Evolutionary conservation across 2,329 filamentous ascomycete species (phyloP).

Genomic region (Thelonectria olida): DNA sequence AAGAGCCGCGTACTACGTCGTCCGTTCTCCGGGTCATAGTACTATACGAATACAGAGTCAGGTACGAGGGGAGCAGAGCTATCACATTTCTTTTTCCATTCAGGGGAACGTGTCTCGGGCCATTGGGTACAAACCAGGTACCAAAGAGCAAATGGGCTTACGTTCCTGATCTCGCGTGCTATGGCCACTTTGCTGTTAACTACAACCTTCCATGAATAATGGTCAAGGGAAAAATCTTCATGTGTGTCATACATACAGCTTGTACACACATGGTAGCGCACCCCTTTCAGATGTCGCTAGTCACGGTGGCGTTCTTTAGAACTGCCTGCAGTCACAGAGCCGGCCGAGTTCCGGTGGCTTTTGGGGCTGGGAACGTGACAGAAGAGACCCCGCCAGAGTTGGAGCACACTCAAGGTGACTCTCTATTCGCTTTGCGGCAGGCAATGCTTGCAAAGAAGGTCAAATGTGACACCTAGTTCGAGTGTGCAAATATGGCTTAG

Average conservation of each 20-base stretch:
- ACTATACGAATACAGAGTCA: too few species aligned
- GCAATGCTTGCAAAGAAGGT: background rate
- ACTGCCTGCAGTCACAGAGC: conserved; percentile 24
- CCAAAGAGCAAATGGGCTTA: background rate
- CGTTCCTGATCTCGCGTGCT: background rate
- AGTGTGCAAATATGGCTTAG: too few species aligned
- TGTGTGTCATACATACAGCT: conserved; percentile 4
- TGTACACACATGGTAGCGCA: conserved; percentile 13
- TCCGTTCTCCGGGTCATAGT: too few species aligned
- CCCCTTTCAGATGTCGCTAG: conserved; percentile 7
- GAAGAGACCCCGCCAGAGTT: conserved; percentile 5
- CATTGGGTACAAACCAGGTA: conserved; percentile 11
- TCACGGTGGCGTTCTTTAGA: conserved; percentile 23
- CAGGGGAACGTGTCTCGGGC: conserved; percentile 9
- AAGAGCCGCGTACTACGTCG: background rate
- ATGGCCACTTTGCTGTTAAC: background rate
- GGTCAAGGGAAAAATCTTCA: conserved; percentile 19
- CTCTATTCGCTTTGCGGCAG: too few species aligned
- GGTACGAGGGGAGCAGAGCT: too few species aligned
- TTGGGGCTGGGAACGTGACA: background rate
- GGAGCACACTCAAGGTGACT: conserved; percentile 1
- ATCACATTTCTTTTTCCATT: background rate
- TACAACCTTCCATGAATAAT: background rate
- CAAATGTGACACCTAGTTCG: too few species aligned
- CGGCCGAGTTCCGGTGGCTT: conserved; percentile 30